A percentile compares a stretch with the other conserved stretches of the same genome.
These are phyloP conservation scores for Solanum tarijense DNA, from an alignment of 257 asterid species.

Conservation along the genomic window DNA sequence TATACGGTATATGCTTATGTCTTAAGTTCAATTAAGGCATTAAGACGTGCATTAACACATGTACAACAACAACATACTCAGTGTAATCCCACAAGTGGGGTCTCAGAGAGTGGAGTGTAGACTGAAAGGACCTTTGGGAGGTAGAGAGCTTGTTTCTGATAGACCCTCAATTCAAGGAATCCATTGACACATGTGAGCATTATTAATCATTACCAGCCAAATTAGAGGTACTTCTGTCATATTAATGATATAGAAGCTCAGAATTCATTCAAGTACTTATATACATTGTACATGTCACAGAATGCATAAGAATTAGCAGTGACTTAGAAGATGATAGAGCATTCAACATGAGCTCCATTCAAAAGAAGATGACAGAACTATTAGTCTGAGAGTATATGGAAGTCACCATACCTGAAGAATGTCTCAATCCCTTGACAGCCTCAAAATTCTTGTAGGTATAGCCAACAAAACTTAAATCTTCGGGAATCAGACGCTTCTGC, in stretches of 20 bases:
- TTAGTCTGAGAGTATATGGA: neutral
- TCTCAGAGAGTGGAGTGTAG: neutral
- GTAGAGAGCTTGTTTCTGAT: neutral
- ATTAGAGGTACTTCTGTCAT: neutral
- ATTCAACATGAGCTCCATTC: conserved; percentile 9
- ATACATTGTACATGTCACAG: neutral
- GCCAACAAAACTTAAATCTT: conserved; percentile 72
- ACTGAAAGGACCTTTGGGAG: neutral
- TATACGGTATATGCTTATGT: neutral
- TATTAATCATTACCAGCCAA: neutral
- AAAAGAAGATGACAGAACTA: neutral
- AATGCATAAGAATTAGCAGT: conserved; percentile 5
- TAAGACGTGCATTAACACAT: neutral
- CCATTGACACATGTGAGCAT: neutral
- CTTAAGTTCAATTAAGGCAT: neutral
- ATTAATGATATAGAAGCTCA: neutral
- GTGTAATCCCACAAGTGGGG: neutral
- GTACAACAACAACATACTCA: neutral
- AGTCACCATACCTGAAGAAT: conserved; percentile 27
- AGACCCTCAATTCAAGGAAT: neutral
- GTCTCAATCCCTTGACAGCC: conserved; percentile 48
- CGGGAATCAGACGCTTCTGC: conserved; percentile 49
- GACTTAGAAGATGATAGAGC: conserved; percentile 8
- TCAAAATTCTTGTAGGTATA: conserved; percentile 75
- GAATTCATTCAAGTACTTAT: neutral